Conservation (phyloP, 1,284 basidiomycete genomes). For the Cryptococcus sp. region DNA sequence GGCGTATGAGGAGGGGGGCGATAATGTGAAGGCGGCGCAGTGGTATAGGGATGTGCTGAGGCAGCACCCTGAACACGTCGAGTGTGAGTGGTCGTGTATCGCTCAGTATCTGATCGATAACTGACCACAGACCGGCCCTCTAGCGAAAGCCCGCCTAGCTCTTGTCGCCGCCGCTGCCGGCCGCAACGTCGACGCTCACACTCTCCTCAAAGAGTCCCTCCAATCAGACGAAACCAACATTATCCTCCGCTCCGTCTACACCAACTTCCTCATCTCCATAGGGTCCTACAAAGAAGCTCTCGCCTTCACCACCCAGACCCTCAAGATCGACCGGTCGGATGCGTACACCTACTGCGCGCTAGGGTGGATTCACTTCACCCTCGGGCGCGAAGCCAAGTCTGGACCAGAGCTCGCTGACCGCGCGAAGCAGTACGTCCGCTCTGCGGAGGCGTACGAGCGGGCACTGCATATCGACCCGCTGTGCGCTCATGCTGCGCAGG, state of each 20-base stretch:
- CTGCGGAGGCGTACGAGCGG: slow-evolving; percentile 86
- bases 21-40: slow-evolving; percentile 66
- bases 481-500: slow-evolving; percentile 87
- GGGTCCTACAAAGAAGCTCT: slow-evolving; percentile 63
- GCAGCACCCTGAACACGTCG: slow-evolving; percentile 87
- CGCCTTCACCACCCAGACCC: slow-evolving; percentile 79
- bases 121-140: neutral
- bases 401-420: slow-evolving; percentile 63
- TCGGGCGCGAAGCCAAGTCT: slow-evolving; percentile 62
- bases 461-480: slow-evolving; percentile 74
- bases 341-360: slow-evolving; percentile 86
- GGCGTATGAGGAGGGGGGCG: slow-evolving; percentile 77
- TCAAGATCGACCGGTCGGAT: slow-evolving; percentile 77
- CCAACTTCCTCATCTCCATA: slow-evolving; percentile 69
- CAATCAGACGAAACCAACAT: slow-evolving; percentile 44
- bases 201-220: slow-evolving; percentile 76
- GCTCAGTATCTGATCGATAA: too few species aligned
- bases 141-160: slow-evolving; percentile 86
- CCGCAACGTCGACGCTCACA: slow-evolving; percentile 73
- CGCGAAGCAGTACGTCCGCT: slow-evolving; percentile 68
- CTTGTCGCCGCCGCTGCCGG: slow-evolving; percentile 67
- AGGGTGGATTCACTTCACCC: slow-evolving; percentile 76
- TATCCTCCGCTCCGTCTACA: slow-evolving; percentile 67
- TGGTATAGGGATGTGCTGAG: slow-evolving; percentile 79
- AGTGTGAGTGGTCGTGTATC: slow-evolving; percentile 60